Conservation (phyloP, 441 rosid species). For the Capsella rubella region DNA sequence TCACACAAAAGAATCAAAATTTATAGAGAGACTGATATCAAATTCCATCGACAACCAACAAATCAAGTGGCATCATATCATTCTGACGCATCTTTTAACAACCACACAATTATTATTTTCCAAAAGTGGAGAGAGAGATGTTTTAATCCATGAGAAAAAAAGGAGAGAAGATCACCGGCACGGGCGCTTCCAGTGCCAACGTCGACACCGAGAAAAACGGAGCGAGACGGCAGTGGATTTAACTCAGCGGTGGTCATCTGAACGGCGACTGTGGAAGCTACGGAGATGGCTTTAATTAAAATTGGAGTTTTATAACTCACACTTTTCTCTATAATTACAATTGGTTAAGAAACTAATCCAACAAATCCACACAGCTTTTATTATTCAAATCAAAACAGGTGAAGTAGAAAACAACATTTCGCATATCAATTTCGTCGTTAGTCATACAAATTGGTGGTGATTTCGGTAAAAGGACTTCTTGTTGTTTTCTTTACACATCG, state of each 20-base stretch:
- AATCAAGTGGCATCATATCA: neutral
- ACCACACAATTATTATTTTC: neutral
- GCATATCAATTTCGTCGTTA: too few relatives aligned
- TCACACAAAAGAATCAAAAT: neutral
- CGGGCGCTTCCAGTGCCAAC: conserved; percentile 98
- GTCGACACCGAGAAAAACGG: conserved; percentile 85
- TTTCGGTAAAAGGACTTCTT: too few relatives aligned
- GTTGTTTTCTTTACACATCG: too few relatives aligned
- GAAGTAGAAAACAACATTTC: too few relatives aligned
- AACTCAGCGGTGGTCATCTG: conserved; percentile 57
- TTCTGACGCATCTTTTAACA: conserved; percentile 16
- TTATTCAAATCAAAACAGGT: too few relatives aligned
- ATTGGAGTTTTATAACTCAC: too few relatives aligned
- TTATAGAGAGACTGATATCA: neutral
- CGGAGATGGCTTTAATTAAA: conserved; percentile 29
- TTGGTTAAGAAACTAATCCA: too few relatives aligned
- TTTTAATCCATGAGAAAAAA: neutral
- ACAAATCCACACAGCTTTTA: too few relatives aligned
- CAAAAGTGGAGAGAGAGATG: too few relatives aligned
- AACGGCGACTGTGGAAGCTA: conserved; percentile 23
- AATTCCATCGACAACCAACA: neutral
- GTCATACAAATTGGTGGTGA: too few relatives aligned
- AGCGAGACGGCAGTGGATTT: conserved; percentile 45
- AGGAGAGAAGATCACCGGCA: conserved; percentile 59
- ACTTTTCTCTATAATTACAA: too few relatives aligned